Evolutionary conservation across 2,329 filamentous ascomycete species (phyloP).

Genomic region (Botrytis aclada): DNA sequence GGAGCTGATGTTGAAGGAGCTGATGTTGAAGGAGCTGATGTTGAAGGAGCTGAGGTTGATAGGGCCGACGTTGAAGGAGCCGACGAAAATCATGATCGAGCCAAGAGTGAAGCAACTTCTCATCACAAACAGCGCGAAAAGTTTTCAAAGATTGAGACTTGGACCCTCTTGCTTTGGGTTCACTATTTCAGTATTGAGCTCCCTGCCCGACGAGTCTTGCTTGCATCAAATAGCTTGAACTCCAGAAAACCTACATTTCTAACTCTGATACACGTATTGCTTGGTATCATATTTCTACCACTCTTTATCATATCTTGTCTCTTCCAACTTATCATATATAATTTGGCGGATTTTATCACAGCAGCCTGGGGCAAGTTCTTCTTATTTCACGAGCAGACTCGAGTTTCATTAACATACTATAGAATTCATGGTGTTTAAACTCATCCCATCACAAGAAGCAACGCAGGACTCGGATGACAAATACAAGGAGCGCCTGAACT

Average conservation of each 20-base stretch:
- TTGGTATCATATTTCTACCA: background rate
- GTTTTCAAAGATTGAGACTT: background rate
- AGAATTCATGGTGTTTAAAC: background rate
- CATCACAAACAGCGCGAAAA: background rate
- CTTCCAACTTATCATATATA: background rate
- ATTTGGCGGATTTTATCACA: background rate
- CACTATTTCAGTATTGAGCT: background rate
- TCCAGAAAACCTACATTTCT: background rate
- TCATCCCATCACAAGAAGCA: background rate
- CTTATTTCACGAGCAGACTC: background rate
- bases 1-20: too few species aligned
- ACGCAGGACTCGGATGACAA: background rate
- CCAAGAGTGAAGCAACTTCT: fast-evolving
- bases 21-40: background rate
- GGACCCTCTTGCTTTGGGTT: background rate
- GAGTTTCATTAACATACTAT: background rate
- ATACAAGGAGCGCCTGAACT: background rate
- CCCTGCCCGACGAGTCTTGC: background rate
- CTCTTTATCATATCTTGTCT: background rate
- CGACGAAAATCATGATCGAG: background rate
- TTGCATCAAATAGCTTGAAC: background rate
- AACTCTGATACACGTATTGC: background rate
- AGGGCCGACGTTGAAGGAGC: too few species aligned
- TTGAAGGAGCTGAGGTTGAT: background rate
- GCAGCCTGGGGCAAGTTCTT: background rate